phyloP scores from a whole-genome alignment of 805 yeast genomes.

The Saturnispora bothae region DNA sequence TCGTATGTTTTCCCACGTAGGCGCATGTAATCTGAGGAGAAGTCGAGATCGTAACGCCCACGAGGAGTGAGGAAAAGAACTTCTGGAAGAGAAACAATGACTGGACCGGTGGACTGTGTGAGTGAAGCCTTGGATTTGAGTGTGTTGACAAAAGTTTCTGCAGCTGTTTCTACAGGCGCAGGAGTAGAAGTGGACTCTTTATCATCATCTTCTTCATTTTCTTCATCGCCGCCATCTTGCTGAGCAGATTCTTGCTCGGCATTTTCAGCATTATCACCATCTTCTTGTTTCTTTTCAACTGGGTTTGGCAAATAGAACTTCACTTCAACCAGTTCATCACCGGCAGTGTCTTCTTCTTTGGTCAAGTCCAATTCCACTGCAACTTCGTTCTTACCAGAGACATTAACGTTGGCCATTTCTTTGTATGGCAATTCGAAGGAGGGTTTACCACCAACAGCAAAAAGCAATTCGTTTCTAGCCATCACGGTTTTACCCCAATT shows the following conservation, averaged over 20 bases:
- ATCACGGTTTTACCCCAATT: slow-evolving; percentile 96
- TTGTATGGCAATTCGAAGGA: slow-evolving; percentile 83
- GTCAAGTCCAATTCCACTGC: slow-evolving; percentile 68
- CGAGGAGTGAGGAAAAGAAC: slow-evolving; percentile 91
- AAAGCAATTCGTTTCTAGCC: slow-evolving; percentile 83
- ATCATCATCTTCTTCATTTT: slow-evolving; percentile 19
- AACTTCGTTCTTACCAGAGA: slow-evolving; percentile 89
- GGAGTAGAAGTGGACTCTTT: slow-evolving; percentile 24
- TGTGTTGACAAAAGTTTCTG: slow-evolving; percentile 80
- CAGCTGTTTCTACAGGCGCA: slow-evolving; percentile 42
- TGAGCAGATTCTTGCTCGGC: slow-evolving; percentile 17
- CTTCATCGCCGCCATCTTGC: slow-evolving; percentile 6
- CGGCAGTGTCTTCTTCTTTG: slow-evolving; percentile 53
- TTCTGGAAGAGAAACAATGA: slow-evolving; percentile 86
- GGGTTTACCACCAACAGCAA: slow-evolving; percentile 79
- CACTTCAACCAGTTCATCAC: slow-evolving; percentile 94
- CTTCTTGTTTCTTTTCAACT: slow-evolving; percentile 10
- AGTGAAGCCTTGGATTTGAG: slow-evolving; percentile 88
- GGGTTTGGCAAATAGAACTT: slow-evolving; percentile 83
- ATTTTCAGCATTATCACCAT: slow-evolving; percentile 11
- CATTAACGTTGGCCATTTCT: slow-evolving; percentile 71
- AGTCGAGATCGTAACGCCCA: slow-evolving; percentile 96
- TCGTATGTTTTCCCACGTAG: slow-evolving; percentile 96
- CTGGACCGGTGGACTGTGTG: slow-evolving; percentile 90
- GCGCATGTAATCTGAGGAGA: slow-evolving; percentile 79